Base-by-base conservation (phyloP, 345 rosid species). In the Hibiscus mutabilis region DNA sequence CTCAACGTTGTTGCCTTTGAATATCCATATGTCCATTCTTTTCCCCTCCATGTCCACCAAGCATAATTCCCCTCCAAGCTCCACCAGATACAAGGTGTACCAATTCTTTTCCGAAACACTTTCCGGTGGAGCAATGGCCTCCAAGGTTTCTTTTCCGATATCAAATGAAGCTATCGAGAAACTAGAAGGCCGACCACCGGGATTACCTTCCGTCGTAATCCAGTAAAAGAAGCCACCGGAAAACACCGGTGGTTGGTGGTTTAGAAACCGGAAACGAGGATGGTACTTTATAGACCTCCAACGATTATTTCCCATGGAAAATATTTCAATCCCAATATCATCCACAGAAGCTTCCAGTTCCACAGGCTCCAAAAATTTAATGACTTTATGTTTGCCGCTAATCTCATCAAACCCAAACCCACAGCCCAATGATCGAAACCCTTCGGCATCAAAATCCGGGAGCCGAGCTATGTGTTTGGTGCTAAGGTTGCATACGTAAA, bases 401-500 rank as follows among this genome's bases (percentile, higher is more conserved):
- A 14, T 15, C 33, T 9, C 37, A 40, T 75, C 78, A 42, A 75
- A 75, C 49, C 78, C 78, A 16, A 75, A 75, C 14, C 78, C 78
- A 6, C 74, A 75, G 19, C 63, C 40, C 64, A 69, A 75, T 33
- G 42, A 61, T 35, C 62, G 69, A 62, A 33, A 35, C 11, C 24
- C 49, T 8, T 33, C 31, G 3, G 25, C 29, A 49, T 66, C 11
- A 51, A 52, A 6, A 21, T 46, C 56, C 0, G 74, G 74, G 4
- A 75, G 55, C 18, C 4, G 63, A 33, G 27, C 25, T 2, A 52
- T 22, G 0, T 18, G 29, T 25, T 27, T 69, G 47, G 65, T 69
- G 70, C 33, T 29, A 6, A 73, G 74, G 44, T 75, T 75, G 35
- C 78, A 75, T 25, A 60, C 70, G 19, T 42, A 11, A 29, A 75